These are phyloP conservation scores for Ensete ventricosum DNA, from an alignment of 176 grass and related monocot genomes.

Conservation along the genomic window DNA sequence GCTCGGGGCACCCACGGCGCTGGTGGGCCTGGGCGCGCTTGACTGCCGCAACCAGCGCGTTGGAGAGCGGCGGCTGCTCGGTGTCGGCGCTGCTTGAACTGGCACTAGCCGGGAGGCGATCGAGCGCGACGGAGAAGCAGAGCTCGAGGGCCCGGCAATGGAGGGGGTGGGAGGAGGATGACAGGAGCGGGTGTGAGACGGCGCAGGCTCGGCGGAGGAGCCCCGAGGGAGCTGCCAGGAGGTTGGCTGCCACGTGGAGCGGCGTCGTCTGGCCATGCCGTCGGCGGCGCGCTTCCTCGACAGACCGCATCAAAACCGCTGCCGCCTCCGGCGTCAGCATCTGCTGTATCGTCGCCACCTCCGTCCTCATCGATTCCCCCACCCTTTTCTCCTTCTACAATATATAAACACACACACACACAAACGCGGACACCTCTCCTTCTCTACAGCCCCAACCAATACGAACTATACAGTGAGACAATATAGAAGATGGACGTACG, in stretches of 20 bases:
- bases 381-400: background rate
- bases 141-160: constrained; percentile 29
- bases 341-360: constrained; percentile 21
- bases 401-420: too few relatives aligned
- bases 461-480: background rate
- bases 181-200: constrained; percentile 21
- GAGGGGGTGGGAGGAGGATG: constrained; percentile 23
- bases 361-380: constrained; percentile 16
- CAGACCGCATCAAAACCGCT: constrained; percentile 7
- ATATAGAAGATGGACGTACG: constrained; percentile 1
- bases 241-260: constrained; percentile 26
- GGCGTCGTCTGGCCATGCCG: constrained; percentile 23
- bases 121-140: constrained; percentile 32
- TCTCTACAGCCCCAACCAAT: background rate
- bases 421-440: background rate
- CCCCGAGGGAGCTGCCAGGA: constrained; percentile 13
- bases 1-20: constrained; percentile 18
- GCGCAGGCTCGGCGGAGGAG: constrained; percentile 23
- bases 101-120: constrained; percentile 13
- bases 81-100: background rate
- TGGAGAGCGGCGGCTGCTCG: constrained; percentile 13
- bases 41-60: constrained; percentile 24
- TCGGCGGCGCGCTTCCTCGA: constrained; percentile 17
- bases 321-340: constrained; percentile 28
- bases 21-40: constrained; percentile 30